Base-by-base conservation (phyloP, 2,329 filamentous ascomycete species). In the Plectosphaerella plurivora region DNA sequence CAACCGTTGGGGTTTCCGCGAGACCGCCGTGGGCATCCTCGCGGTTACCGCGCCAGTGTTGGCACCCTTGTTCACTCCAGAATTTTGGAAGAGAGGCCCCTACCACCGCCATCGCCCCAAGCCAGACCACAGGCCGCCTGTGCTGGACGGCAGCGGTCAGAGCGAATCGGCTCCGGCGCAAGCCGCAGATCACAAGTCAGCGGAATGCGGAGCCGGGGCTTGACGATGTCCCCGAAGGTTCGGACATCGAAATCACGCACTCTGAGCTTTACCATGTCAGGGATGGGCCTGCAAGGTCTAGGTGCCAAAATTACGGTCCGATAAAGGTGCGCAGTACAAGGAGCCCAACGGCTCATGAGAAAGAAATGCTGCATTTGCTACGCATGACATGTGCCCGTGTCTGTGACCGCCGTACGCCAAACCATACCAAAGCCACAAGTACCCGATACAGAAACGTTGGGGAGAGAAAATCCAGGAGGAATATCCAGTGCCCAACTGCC, bases 21-120 rank as follows among this genome's bases (percentile, higher is more conserved):
- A 59, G 25, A 53, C 16, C 69, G 70, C 51, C 20, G 54, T 54
- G 7, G 57, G 59, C 1, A 48, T 60, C 37, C 3, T 57, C 12
- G 59, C 57, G 22, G 57, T 59, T 11, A 60, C 58, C n/a, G 47
- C 53, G 2, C 57, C 59, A 3, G 51, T 59, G 10, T 14, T 60
- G 8, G 46, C 51, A 4, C 59, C 57, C 1, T 18, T 59, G n/a
- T 56, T 56, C 45, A 53, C 51, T 1, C 41, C 45, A 22, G 49
- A 55, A 4, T 60, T 60, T 20, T 60, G 58, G 58, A 50, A 25
- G 1, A 54, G 53, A 2, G 57, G 57, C 1, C 46, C 52, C 2
- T 60, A 57, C 18, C 49, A 51, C 4, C 47, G 53, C 14, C 28
- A 55, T 6, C 51, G 51, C 44, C 53, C n/a, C 5, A 18, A 18